Evolutionary conservation across 306 rosid genomes (phyloP).

Genomic region (Cicer pinnatifidum): DNA sequence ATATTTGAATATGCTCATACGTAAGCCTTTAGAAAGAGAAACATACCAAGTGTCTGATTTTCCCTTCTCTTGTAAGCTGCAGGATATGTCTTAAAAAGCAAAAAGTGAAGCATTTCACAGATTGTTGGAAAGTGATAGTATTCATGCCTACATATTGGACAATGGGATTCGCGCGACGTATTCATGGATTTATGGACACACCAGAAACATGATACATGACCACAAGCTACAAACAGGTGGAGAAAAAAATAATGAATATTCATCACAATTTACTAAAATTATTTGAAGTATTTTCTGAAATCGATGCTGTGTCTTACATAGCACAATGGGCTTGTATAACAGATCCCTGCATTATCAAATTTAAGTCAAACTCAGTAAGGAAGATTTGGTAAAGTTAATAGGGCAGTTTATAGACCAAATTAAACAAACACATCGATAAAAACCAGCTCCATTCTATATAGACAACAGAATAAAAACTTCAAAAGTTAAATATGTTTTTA

Average conservation of each 20-base stretch:
- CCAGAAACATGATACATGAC: slow-evolving; percentile 91
- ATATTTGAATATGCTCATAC: slow-evolving; percentile 15
- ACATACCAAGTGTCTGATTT: slow-evolving; percentile 64
- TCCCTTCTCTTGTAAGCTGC: slow-evolving; percentile 63
- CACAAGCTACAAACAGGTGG: slow-evolving; percentile 63
- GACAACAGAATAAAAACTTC: not conserved
- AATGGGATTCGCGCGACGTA: slow-evolving; percentile 53
- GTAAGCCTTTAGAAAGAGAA: slow-evolving; percentile 31
- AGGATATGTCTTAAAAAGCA: slow-evolving; percentile 77
- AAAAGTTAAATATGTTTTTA: not conserved
- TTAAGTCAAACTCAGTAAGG: slow-evolving; percentile 35
- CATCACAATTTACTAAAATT: not conserved
- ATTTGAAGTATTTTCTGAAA: slow-evolving; percentile 4
- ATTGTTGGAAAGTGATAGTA: slow-evolving; percentile 74
- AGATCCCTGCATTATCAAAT: slow-evolving; percentile 72
- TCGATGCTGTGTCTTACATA: slow-evolving; percentile 58
- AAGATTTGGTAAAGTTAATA: slow-evolving; percentile 17
- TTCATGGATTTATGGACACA: slow-evolving; percentile 77
- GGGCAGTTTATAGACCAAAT: slow-evolving; percentile 12
- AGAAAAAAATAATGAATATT: slow-evolving; percentile 6
- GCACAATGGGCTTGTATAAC: slow-evolving; percentile 79
- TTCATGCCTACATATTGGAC: slow-evolving; percentile 75
- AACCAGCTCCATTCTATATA: not conserved
- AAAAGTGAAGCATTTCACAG: slow-evolving; percentile 75
- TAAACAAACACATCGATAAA: not conserved